phyloP scores from a whole-genome alignment of 495 filamentous ascomycete species.

The Coniosporium apollinis region DNA sequence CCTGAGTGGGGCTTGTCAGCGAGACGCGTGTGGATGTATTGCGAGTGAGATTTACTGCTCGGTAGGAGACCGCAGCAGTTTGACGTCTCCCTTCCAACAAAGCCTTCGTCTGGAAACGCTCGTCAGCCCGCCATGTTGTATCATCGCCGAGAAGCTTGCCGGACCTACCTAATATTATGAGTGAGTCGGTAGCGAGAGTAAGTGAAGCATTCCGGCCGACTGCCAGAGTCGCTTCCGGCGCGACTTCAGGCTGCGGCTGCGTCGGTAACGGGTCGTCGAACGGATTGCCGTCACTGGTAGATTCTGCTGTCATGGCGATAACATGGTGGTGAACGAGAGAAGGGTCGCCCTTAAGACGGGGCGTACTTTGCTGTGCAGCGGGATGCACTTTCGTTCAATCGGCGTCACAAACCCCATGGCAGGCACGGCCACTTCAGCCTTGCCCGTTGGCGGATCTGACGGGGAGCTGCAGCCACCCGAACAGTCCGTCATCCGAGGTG shows the following conservation, averaged over 20 bases:
- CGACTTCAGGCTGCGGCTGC: slow-evolving; percentile 13
- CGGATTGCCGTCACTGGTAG: slow-evolving; percentile 17
- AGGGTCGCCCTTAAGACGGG: too few relatives aligned
- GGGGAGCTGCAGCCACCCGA: too few relatives aligned
- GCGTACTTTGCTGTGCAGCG: too few relatives aligned
- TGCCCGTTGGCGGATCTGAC: too few relatives aligned
- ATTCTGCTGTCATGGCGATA: slow-evolving; percentile 17
- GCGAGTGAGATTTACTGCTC: slow-evolving; percentile 17
- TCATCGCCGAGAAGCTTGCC: neutral
- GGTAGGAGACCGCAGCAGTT: slow-evolving; percentile 33
- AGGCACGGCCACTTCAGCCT: too few relatives aligned
- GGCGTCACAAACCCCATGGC: too few relatives aligned
- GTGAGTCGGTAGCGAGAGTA: slow-evolving; percentile 44
- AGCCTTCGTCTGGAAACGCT: slow-evolving; percentile 29
- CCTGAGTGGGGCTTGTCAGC: slow-evolving; percentile 6
- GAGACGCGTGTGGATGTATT: slow-evolving; percentile 1
- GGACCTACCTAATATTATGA: slow-evolving; percentile 43
- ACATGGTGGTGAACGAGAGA: too few relatives aligned
- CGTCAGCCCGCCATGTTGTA: slow-evolving; percentile 6
- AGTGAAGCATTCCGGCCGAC: slow-evolving; percentile 44
- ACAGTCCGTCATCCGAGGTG: too few relatives aligned
- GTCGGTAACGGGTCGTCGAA: slow-evolving; percentile 26
- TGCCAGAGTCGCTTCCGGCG: slow-evolving; percentile 29
- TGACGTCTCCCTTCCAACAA: slow-evolving; percentile 16
- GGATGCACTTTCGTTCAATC: too few relatives aligned